phyloP scores from a whole-genome alignment of 352 stramenopile genomes.

The Phytopythium cucurbitacearum region DNA sequence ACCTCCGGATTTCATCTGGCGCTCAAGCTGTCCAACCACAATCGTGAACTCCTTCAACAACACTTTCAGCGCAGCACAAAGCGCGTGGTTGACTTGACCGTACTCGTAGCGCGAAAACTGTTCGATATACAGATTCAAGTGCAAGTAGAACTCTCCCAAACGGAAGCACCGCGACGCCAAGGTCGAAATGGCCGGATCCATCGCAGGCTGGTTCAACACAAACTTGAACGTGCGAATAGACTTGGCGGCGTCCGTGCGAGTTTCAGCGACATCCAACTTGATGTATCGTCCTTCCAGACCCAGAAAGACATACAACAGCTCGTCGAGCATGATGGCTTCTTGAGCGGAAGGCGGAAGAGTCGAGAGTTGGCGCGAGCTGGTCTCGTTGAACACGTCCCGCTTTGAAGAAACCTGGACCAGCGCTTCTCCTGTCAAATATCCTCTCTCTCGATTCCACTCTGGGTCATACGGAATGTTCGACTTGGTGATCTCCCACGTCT shows the following conservation, averaged over 20 bases:
- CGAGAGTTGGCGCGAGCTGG: conserved; percentile 60
- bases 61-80: conserved; percentile 90
- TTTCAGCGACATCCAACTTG: conserved; percentile 55
- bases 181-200: conserved; percentile 77
- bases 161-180: conserved; percentile 63
- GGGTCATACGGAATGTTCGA: conserved; percentile 84
- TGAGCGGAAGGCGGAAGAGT: conserved; percentile 72
- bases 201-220: conserved; percentile 58
- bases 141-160: conserved; percentile 78
- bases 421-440: conserved; percentile 71
- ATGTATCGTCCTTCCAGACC: conserved; percentile 84
- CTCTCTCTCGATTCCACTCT: conserved; percentile 77
- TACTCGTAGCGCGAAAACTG: conserved; percentile 88
- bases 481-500: conserved; percentile 85
- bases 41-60: conserved; percentile 92
- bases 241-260: conserved; percentile 22
- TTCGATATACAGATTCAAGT: conserved; percentile 73
- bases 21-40: conserved; percentile 90
- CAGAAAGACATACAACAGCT: conserved; percentile 77
- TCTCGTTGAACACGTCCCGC: conserved; percentile 32
- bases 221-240: conserved; percentile 53
- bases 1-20: conserved; percentile 41
- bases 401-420: conserved; percentile 50
- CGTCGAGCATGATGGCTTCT: conserved; percentile 79
- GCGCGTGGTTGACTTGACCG: conserved; percentile 91